Percentiles rank a stretch among this genome's conserved stretches.
Conservation (phyloP, 2,329 filamentous ascomycete species). For the Cordyceps javanica region DNA sequence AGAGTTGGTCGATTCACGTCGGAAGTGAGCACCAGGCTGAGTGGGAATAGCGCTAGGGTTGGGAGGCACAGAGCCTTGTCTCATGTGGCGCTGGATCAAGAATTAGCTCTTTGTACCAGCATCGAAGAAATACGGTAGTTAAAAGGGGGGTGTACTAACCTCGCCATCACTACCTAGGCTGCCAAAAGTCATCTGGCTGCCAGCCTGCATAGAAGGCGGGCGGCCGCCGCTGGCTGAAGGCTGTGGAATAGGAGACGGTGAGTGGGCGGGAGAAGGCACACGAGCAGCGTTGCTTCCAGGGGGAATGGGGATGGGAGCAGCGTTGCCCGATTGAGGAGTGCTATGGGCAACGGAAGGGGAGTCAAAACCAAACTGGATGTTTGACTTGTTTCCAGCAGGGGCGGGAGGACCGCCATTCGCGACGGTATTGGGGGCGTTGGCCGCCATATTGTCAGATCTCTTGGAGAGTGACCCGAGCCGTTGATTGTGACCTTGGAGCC, state of each 20-base stretch:
- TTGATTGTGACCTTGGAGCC: constrained; percentile 56
- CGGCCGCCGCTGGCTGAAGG: constrained; percentile 78
- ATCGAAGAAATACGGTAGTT: constrained; percentile 8
- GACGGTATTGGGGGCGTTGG: constrained; percentile 68
- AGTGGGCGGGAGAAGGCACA: constrained; percentile 76
- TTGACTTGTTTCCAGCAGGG: constrained; percentile 14
- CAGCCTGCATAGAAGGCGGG: constrained; percentile 71
- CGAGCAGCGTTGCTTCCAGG: constrained; percentile 58
- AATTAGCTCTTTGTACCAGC: constrained; percentile 10
- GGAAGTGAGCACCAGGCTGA: constrained; percentile 66
- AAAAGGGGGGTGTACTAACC: constrained; percentile 48
- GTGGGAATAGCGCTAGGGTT: constrained; percentile 54
- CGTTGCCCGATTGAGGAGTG: constrained; percentile 51
- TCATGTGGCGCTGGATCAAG: constrained; percentile 55
- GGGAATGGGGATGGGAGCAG: constrained; percentile 58
- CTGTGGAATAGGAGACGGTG: constrained; percentile 89
- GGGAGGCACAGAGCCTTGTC: constrained; percentile 58
- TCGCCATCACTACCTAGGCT: constrained; percentile 75
- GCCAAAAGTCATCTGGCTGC: constrained; percentile 69
- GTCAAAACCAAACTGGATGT: constrained; percentile 77
- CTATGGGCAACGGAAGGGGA: constrained; percentile 62
- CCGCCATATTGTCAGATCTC: constrained; percentile 85
- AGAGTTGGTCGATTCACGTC: constrained; percentile 82
- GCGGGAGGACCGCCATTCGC: constrained; percentile 64
- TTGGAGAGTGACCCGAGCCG: constrained; percentile 79